Base-by-base conservation (phyloP, 2,329 filamentous ascomycete species). In the Hypoxylon sp. region DNA sequence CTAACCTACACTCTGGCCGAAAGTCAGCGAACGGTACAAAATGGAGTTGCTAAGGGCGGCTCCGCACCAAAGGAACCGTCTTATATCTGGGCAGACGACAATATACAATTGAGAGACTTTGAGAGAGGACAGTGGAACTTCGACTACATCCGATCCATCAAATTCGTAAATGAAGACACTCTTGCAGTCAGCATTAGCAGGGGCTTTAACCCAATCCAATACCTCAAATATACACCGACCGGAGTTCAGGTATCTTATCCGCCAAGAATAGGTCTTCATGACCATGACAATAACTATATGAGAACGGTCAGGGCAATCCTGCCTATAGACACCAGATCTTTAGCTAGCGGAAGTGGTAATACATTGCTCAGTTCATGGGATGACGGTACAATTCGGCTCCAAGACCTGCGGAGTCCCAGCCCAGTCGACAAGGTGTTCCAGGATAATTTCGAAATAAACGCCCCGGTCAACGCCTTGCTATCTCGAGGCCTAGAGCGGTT, bases 331-430 rank as follows among this genome's bases (percentile, higher is more conserved):
- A 60, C 64, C 6, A 58, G 64, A 9, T 67, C 68, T 3, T 26
- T 70, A 13, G 62, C 62, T 2, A 64, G 63, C 7, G 69, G 72
- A 1, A 68, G 67, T 13, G 68, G 69, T 1, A 74, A 70, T 15
- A 64, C 80, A 2, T 60, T 82, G 5, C 70, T 83, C 8, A 79
- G 74, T 45, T 73, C 78, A 3, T 83, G 80, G 79, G 74, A 77
- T 31, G 78, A 82, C 44, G 79, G 79, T 6, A 79, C 75, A 0
- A 73, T 75, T 43, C 72, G 75, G 63, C 74, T 82, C 1, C 71
- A 75, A 48, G 80, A 83, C 54, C 60, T 80, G 2, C 75, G 80
- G 8, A 77, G 78, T 0, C 73, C 78, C 0, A 78, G 73, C 0
- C 53, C 71, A 1, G 67, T 74, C 20, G 78, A 81, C 44, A 69